Evolutionary conservation across 2,329 filamentous ascomycete genomes (phyloP).

Genomic region (Fusarium nematophilum): DNA sequence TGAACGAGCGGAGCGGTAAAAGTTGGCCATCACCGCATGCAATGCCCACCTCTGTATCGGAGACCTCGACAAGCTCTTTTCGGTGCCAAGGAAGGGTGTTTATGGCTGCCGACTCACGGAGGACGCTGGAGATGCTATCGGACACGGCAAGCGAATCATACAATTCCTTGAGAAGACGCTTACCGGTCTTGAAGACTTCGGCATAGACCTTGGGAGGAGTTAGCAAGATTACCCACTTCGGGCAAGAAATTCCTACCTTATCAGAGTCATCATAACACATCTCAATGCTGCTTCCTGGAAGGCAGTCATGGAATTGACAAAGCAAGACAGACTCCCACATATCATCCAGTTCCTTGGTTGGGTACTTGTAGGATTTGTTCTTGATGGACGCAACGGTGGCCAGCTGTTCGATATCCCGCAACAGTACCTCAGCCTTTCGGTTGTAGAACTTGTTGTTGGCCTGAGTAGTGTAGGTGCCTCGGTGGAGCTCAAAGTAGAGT

Average conservation of each 20-base stretch:
- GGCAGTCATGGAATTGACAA: slow-evolving; percentile 97
- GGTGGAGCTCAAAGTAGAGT: slow-evolving; percentile 96
- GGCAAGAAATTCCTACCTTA: slow-evolving; percentile 60
- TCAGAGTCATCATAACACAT: slow-evolving; percentile 99
- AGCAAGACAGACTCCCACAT: slow-evolving; percentile 96
- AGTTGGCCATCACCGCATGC: slow-evolving; percentile 68
- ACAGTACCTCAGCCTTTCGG: slow-evolving; percentile 82
- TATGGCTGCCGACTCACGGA: slow-evolving; percentile 70
- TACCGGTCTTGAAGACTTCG: slow-evolving; percentile 81
- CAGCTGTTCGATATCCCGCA: slow-evolving; percentile 89
- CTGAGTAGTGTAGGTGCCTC: slow-evolving; percentile 97
- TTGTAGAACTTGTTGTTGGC: slow-evolving; percentile 98
- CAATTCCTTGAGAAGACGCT: slow-evolving; percentile 77
- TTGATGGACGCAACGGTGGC: slow-evolving; percentile 86
- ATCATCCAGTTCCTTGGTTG: slow-evolving; percentile 90
- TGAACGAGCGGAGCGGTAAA: slow-evolving; percentile 62
- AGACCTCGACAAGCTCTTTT: slow-evolving; percentile 76
- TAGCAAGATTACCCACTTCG: not conserved
- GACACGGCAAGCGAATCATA: slow-evolving; percentile 74
- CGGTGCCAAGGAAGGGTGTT: slow-evolving; percentile 92
- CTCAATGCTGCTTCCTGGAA: slow-evolving; percentile 94
- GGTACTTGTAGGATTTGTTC: slow-evolving; percentile 82
- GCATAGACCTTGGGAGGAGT: slow-evolving; percentile 73
- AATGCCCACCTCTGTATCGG: slow-evolving; percentile 62
- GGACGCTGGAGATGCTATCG: slow-evolving; percentile 52